These are phyloP conservation scores for Wickerhamiella nectarea DNA, from an alignment of 805 yeast species.

Conservation along the genomic window DNA sequence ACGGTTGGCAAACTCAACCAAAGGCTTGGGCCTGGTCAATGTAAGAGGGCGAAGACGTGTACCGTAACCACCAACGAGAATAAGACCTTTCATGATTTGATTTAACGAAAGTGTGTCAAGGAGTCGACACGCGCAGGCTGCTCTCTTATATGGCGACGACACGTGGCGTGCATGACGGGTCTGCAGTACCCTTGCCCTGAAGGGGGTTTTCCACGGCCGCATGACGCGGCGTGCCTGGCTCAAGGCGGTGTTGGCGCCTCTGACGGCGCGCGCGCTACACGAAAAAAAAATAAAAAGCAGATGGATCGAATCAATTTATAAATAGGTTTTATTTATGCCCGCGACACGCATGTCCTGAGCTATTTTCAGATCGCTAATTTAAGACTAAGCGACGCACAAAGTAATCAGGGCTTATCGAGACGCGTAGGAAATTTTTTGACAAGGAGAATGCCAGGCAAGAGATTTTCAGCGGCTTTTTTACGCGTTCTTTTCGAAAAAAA, in stretches of 20 bases:
- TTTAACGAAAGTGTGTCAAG: background rate
- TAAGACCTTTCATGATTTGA: constrained; percentile 10
- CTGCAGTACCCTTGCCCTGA: constrained; percentile 4
- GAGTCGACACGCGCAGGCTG: background rate
- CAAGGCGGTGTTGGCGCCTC: too few species aligned
- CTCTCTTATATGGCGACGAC: constrained; percentile 1
- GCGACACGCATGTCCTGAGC: background rate
- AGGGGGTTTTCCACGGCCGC: background rate
- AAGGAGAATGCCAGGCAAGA: background rate
- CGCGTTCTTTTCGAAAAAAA: too few species aligned
- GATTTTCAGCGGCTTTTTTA: too few species aligned
- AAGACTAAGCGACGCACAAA: background rate
- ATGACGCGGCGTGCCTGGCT: too few species aligned
- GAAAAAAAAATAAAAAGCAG: too few species aligned
- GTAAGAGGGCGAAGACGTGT: constrained; percentile 99
- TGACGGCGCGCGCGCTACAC: background rate
- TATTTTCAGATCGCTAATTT: background rate
- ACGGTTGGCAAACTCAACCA: constrained; percentile 96
- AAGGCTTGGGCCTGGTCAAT: constrained; percentile 86
- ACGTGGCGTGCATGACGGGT: constrained; percentile 8
- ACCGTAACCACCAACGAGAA: constrained; percentile 80
- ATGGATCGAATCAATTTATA: background rate
- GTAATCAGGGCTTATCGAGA: background rate
- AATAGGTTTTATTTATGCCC: background rate
- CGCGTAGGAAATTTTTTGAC: background rate